These are phyloP conservation scores for Fusarium praegraminearum DNA, from an alignment of 2,329 filamentous ascomycete species.

Conservation along the genomic window DNA sequence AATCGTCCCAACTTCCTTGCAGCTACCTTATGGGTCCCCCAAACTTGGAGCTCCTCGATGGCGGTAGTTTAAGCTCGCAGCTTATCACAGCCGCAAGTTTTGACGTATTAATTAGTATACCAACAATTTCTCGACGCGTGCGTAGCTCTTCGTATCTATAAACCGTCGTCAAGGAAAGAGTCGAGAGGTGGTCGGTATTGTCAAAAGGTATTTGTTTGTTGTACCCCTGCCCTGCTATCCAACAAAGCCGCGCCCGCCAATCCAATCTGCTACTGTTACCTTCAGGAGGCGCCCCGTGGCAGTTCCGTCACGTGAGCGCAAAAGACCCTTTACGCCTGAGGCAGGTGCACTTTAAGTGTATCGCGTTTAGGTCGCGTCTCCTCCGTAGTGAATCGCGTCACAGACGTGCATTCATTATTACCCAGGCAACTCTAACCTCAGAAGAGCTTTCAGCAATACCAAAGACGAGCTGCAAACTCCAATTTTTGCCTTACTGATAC, in stretches of 20 bases:
- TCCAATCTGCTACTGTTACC: constrained; percentile 32
- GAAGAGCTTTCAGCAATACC: constrained; percentile 39
- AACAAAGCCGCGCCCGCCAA: constrained; percentile 42
- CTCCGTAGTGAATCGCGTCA: constrained; percentile 52
- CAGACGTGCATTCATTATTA: constrained; percentile 52
- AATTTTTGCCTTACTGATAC: constrained; percentile 17
- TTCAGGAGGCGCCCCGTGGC: constrained; percentile 46
- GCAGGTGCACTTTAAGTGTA: constrained; percentile 55
- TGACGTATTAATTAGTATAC: constrained; percentile 19
- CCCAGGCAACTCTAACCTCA: constrained; percentile 46
- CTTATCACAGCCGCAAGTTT: constrained; percentile 22
- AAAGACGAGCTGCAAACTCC: constrained; percentile 26
- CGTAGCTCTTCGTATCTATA: constrained; percentile 42
- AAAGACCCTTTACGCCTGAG: constrained; percentile 48
- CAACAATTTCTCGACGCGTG: constrained; percentile 7
- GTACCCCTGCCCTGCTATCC: constrained; percentile 44
- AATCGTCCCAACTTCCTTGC: constrained; percentile 38
- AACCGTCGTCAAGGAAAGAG: constrained; percentile 20
- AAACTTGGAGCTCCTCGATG: constrained; percentile 39
- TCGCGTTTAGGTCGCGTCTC: constrained; percentile 56
- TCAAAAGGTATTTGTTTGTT: constrained; percentile 32
- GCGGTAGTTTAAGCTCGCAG: constrained; percentile 37
- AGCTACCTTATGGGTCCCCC: constrained; percentile 27
- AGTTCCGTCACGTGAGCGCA: constrained; percentile 50
- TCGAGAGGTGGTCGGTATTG: constrained; percentile 40